These are phyloP conservation scores for Kwoniella pini DNA, from an alignment of 768 basidiomycete species.

Conservation along the genomic window DNA sequence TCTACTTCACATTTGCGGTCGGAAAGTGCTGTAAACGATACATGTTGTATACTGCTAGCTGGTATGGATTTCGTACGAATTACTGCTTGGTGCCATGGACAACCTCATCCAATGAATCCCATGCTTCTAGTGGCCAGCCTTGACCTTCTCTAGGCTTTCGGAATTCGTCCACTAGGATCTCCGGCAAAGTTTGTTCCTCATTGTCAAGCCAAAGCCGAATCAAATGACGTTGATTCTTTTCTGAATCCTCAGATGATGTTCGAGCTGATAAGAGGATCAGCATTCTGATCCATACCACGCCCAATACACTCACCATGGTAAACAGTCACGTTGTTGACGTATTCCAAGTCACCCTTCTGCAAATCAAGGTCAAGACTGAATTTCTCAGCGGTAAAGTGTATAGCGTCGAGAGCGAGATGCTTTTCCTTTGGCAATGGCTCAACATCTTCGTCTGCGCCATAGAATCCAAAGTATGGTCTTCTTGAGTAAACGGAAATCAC, in stretches of 20 bases:
- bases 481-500: constrained; percentile 29
- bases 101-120: constrained; percentile 13
- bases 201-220: constrained; percentile 28
- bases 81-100: background rate
- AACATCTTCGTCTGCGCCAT: constrained; percentile 24
- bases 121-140: constrained; percentile 30
- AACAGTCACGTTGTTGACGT: constrained; percentile 32
- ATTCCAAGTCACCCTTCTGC: constrained; percentile 35
- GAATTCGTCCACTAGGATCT: background rate
- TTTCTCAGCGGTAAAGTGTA: constrained; percentile 36
- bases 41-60: background rate
- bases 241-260: constrained; percentile 26
- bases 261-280: constrained; percentile 14
- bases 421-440: constrained; percentile 24
- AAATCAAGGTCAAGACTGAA: constrained; percentile 32
- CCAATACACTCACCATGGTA: constrained; percentile 27
- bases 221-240: constrained; percentile 25
- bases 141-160: background rate
- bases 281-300: background rate
- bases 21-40: background rate
- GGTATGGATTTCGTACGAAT: no score
- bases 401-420: constrained; percentile 34
- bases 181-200: constrained; percentile 21
- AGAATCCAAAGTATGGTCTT: constrained; percentile 35
- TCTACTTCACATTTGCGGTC: constrained; percentile 35